Base-by-base conservation (phyloP, 148 eudicot species). In the Spergularia bocconei region DNA sequence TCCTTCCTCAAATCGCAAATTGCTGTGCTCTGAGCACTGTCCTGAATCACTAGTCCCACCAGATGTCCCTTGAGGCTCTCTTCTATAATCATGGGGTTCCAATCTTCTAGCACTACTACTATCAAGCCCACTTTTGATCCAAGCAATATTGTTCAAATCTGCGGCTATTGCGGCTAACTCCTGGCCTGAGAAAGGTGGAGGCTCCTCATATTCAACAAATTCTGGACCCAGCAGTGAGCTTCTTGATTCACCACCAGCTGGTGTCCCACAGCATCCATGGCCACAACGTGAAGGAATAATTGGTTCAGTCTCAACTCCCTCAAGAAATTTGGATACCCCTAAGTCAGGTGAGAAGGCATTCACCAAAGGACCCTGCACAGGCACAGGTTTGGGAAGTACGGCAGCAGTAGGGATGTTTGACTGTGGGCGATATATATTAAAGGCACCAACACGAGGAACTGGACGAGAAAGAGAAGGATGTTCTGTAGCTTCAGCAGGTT, bases 61-160 rank as follows among this genome's bases (percentile, higher is more conserved):
- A 65, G 83, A 65, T 39, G 66, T 48, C 33, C 74, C 87, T 12
- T 73, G 54, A 59, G 75, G 48, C 25, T 48, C 84, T 47, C 79
- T 72, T 48, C 70, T 74, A 20, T 16, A 64, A 58, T 63, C 33
- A 44, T 74, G 56, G 39, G 69, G 50, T 52, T 75, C 80, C 64
- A 75, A 60, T 39, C 71, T 63, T 53, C 63, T 82, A 23, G 86
- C 64, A 2, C 77, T 65, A 76, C 79, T 61, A 67, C 76, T 82
- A 56, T 86, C 87, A 2, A 93, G 86, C 62, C 96, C 94, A 81
- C 93, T 89, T 85, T 80, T 91, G 58, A 89, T 93, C 93, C 98
- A 93, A 38, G 93, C 91, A 38, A 89, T 86, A 36, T 84, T 91
- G 81, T 86, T 91, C 81, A 93, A 76, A 77, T 93, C 98, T 5